phyloP scores from a whole-genome alignment of 768 basidiomycete species.

The Gelatoporia subvermispora region DNA sequence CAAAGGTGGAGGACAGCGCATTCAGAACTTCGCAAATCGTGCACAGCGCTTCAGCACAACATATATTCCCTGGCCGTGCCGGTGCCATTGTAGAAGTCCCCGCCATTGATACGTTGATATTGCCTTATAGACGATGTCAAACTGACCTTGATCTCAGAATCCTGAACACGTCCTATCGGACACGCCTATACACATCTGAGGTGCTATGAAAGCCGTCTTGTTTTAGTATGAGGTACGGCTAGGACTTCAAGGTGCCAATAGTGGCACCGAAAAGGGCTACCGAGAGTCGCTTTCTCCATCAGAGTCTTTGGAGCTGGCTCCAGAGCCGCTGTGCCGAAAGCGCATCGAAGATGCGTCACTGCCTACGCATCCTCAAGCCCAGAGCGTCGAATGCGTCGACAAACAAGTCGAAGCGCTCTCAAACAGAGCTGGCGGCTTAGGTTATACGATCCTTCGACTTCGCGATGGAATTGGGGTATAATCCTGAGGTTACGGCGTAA shows the following conservation, averaged over 20 bases:
- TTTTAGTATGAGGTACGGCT: constrained; percentile 10
- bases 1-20: background rate
- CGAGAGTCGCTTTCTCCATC: constrained; percentile 23
- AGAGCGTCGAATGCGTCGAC: constrained; percentile 50
- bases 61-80: constrained; percentile 74
- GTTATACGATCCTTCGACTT: constrained; percentile 42
- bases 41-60: constrained; percentile 11
- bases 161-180: constrained; percentile 9
- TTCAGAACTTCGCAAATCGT: background rate
- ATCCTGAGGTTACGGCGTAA: constrained; percentile 13
- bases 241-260: constrained; percentile 16
- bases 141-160: constrained; percentile 42
- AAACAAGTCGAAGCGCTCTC: constrained; percentile 51
- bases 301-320: constrained; percentile 70
- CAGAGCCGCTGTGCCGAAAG: constrained; percentile 43
- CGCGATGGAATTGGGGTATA: constrained; percentile 31
- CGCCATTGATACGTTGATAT: constrained; percentile 34
- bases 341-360: constrained; percentile 43
- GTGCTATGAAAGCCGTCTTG: constrained; percentile 19
- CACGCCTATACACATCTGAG: constrained; percentile 21
- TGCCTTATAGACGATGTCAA: constrained; percentile 60
- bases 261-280: constrained; percentile 32
- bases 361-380: constrained; percentile 31
- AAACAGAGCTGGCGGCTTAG: constrained; percentile 60
- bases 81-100: constrained; percentile 25